Base-by-base conservation (phyloP, 2,329 filamentous ascomycete species). In the Beauveria rudraprayagi region DNA sequence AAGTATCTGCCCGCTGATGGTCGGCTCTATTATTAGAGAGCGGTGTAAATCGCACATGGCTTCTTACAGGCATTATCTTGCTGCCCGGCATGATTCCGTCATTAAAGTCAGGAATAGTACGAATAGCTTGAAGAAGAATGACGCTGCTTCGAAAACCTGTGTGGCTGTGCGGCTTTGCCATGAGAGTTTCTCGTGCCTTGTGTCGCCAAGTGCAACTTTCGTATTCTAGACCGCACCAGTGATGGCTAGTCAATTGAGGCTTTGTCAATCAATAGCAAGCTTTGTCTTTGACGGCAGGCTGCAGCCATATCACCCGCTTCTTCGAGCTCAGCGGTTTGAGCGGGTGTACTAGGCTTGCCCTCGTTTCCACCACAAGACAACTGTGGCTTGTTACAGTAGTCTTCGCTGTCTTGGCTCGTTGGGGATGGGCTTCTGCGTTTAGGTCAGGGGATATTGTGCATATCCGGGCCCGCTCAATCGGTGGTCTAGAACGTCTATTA, bases 401-500 rank as follows among this genome's bases (percentile, higher is more conserved):
- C 34, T 34, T 50, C 34, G 22, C 24, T 22, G 22, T n/a, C 56
- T 51, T 58, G 56, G 46, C 24, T 59, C 26, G 47, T 48, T 34
- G 37, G 46, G 46, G 56, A 48, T 34, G 30, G 47, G 37, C 14
- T n/a, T 59, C 16, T 51, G 17, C 30, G 26, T 48, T 14, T 28
- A 22, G 43, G 54, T 24, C 30, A 48, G 51, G 34, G 58, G 24
- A 55, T 30, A 56, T 55, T 34, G 51, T 55, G 58, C 58, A 61
- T 60, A 44, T 56, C 51, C 30, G 44, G 58, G 52, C 58, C 58
- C 58, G 58, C 58, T 56, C 34, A 44, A 61, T 55, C 58, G 58
- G 58, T 54, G 58, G 58, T 61, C 51, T 56, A 61, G 58, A 61
- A 61, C 58, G 50, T 41, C 57, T 8, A 47, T 54, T 47, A 55